Base-by-base conservation (phyloP, 139 green algal species). In the Coccomyxa sp. region DNA sequence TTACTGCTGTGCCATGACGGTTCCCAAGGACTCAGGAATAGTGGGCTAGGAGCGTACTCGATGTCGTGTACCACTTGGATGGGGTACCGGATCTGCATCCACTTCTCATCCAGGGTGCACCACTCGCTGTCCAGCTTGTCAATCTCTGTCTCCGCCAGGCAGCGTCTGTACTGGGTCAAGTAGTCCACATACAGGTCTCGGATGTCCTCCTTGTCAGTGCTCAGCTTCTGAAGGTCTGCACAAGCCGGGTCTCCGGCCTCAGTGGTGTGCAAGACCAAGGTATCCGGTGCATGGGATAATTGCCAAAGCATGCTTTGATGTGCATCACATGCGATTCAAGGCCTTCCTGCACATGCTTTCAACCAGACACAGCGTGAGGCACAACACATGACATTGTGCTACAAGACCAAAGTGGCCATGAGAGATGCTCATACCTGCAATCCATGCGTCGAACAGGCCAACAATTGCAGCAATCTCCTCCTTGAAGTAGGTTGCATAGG, bases 71-170 rank as follows among this genome's bases (percentile, higher is more conserved):
- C 75, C 22, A 73, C 29, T 27, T 73, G 70, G 4, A 75, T 75
- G 33, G 16, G 71, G 39, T 80, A 55, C 22, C 50, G 41, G 37
- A 80, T 68, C 8, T 4, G 8, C 75, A 80, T 80, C 75, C 75
- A 80, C 58, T 40, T 27, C 36, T 68, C 55, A 39, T 80, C 75
- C 55, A 80, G 55, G 0, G 29, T 29, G 4, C n/a, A 22, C 75
- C 75, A 80, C 38, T 64, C 44, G 7, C 31, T 8, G 24, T 80
- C 75, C 24, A 80, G 75, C 75, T 50, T 74, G 58, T 44, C 54
- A 9, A 80, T 35, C 7, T 80, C 55, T n/a, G 75, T 80, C 75
- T 80, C 75, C 22, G 75, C 75, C 58, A 80, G 58, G 36, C 40
- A 70, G 39, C 55, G 39, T 8, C 75, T 55, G 58, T 74, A 80